These are phyloP conservation scores for Neurospora hispaniola DNA, from an alignment of 495 filamentous ascomycete genomes.

Conservation along the genomic window DNA sequence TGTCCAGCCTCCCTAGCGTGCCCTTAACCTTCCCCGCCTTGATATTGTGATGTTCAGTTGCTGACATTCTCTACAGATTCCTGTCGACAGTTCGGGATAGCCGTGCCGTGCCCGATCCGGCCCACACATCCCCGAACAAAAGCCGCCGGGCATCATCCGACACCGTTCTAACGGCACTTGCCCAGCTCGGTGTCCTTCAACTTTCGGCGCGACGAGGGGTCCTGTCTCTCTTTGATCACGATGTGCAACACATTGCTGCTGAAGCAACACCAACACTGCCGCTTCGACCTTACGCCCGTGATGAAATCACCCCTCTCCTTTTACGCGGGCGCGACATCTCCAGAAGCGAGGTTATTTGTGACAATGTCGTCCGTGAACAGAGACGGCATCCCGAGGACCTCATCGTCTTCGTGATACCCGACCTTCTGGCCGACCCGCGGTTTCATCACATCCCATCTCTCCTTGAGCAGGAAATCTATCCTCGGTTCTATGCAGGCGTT, in stretches of 20 bases:
- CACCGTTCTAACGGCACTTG: conserved; percentile 51
- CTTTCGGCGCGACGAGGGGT: conserved; percentile 43
- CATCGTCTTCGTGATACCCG: conserved; percentile 34
- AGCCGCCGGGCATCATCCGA: conserved; percentile 33
- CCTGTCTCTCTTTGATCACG: conserved; percentile 50
- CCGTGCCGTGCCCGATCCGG: not conserved
- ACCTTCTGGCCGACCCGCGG: conserved; percentile 38
- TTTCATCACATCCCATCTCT: conserved; percentile 28
- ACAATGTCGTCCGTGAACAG: conserved; percentile 25
- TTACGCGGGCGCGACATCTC: conserved; percentile 34
- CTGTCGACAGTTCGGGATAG: conserved; percentile 12
- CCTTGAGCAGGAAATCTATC: conserved; percentile 23
- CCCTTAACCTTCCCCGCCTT: not conserved
- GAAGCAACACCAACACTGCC: conserved; percentile 49
- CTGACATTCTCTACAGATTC: not conserved
- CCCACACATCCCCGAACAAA: conserved; percentile 4
- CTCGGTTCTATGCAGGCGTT: conserved; percentile 54
- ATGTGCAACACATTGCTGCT: conserved; percentile 50
- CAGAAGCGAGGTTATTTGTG: conserved; percentile 36
- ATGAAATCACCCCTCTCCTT: conserved; percentile 28
- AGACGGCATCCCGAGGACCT: conserved; percentile 20
- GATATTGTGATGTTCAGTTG: not conserved
- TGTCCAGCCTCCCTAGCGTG: not conserved
- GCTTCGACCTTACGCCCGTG: conserved; percentile 25
- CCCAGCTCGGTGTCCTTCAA: conserved; percentile 48